A percentile compares a stretch with the other conserved stretches of the same genome.
phyloP scores from a whole-genome alignment of 1,284 basidiomycete species.

The Lentinula novae-zelandiae region DNA sequence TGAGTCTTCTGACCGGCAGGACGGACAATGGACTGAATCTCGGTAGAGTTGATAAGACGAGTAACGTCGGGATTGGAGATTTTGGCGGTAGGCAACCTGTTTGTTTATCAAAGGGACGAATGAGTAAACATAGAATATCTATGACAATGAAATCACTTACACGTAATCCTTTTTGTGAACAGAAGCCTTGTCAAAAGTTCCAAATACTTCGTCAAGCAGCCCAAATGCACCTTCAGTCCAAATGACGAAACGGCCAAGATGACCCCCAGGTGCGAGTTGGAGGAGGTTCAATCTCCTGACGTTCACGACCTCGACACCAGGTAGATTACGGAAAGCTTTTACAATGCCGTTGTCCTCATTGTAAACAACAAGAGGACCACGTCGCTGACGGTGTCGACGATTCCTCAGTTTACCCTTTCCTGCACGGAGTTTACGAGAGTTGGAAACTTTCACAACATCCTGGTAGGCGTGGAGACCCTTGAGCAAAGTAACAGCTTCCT shows the following conservation, averaged over 20 bases:
- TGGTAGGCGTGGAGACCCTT: constrained; percentile 89
- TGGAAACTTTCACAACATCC: constrained; percentile 96
- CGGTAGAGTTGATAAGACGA: constrained; percentile 96
- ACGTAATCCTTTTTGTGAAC: constrained; percentile 92
- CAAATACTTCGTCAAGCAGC: constrained; percentile 93
- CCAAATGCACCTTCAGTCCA: constrained; percentile 97
- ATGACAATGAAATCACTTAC: constrained; percentile 38
- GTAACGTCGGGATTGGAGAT: constrained; percentile 97
- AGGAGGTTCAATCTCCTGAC: constrained; percentile 96
- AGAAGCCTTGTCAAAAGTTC: constrained; percentile 84
- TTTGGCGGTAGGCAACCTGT: constrained; percentile 89
- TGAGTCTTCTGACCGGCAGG: constrained; percentile 77
- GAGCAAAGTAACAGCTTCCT: constrained; percentile 94
- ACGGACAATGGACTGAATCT: constrained; percentile 94
- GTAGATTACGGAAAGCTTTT: constrained; percentile 98
- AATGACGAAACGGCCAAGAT: constrained; percentile 98
- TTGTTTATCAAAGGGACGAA: not conserved
- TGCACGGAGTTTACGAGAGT: constrained; percentile 95
- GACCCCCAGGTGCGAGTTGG: constrained; percentile 99
- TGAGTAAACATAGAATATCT: not conserved
- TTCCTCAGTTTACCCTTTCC: constrained; percentile 98
- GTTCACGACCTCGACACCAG: constrained; percentile 97
- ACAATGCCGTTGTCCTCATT: constrained; percentile 98
- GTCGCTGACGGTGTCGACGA: constrained; percentile 95
- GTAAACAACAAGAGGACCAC: constrained; percentile 97